phyloP scores from a whole-genome alignment of 768 basidiomycete species.

The Kwoniella botswanensis region DNA sequence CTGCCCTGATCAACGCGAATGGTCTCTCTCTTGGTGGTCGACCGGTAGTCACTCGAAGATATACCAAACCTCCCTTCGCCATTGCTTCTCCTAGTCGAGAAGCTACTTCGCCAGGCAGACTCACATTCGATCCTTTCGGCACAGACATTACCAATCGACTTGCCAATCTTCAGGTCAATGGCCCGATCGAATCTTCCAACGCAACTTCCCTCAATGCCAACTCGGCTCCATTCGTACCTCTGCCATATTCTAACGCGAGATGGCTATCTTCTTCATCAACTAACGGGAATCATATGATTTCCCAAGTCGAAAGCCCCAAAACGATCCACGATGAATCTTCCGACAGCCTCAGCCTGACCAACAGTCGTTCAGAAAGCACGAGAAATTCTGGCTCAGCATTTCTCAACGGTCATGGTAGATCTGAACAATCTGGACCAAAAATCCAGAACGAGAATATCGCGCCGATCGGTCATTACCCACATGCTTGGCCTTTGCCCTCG shows the following conservation, averaged over 20 bases:
- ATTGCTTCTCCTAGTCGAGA: conserved; percentile 1
- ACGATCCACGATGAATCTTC: background rate
- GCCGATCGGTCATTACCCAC: background rate
- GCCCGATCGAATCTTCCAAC: background rate
- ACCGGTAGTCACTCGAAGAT: conserved; percentile 27
- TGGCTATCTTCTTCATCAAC: background rate
- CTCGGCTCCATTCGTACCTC: conserved; percentile 30
- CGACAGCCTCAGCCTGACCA: conserved; percentile 5
- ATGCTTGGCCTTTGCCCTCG: conserved; percentile 6
- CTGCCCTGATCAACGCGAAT: conserved; percentile 34
- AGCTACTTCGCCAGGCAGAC: conserved; percentile 2
- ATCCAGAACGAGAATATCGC: background rate
- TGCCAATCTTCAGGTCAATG: conserved; percentile 5
- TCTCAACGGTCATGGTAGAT: background rate
- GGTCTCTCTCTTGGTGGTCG: conserved; percentile 37
- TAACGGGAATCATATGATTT: background rate
- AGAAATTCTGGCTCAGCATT: background rate
- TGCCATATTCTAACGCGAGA: background rate
- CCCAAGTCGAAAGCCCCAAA: background rate
- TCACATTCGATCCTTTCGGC: conserved; percentile 27
- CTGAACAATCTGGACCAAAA: background rate
- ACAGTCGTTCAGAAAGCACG: conserved; percentile 19
- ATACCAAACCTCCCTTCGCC: conserved; percentile 12
- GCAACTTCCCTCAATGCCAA: conserved; percentile 23
- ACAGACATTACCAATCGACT: background rate